These are phyloP conservation scores for Phialophora verrucosa DNA, from an alignment of 2,329 filamentous ascomycete genomes.

Conservation along the genomic window DNA sequence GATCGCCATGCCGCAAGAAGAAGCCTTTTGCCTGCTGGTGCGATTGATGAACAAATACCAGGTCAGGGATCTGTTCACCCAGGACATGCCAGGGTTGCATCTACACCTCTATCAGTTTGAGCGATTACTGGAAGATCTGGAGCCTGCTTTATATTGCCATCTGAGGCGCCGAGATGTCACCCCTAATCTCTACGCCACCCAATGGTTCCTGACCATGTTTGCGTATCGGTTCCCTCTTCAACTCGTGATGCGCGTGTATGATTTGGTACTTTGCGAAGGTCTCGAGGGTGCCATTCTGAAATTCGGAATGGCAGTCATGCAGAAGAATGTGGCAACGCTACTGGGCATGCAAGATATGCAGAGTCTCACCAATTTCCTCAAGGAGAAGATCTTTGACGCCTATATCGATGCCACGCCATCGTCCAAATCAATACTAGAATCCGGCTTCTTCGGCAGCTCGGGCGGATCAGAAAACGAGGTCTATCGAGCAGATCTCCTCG, in stretches of 20 bases:
- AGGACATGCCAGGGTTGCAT: slow-evolving; percentile 96
- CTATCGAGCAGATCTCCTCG: slow-evolving; percentile 90
- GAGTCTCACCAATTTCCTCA: slow-evolving; percentile 84
- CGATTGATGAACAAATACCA: slow-evolving; percentile 97
- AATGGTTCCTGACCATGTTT: slow-evolving; percentile 99
- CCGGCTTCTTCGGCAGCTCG: slow-evolving; percentile 94
- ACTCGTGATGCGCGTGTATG: slow-evolving; percentile 93
- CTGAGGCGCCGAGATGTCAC: slow-evolving; percentile 85
- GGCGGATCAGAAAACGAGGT: slow-evolving; percentile 91
- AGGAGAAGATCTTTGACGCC: slow-evolving; percentile 92
- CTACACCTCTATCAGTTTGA: slow-evolving; percentile 95
- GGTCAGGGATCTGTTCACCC: slow-evolving; percentile 87
- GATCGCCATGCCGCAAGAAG: slow-evolving; percentile 98
- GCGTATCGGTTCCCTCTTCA: slow-evolving; percentile 97
- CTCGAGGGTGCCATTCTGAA: slow-evolving; percentile 86
- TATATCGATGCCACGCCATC: slow-evolving; percentile 96
- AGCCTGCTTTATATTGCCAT: slow-evolving; percentile 94
- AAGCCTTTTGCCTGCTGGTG: slow-evolving; percentile 92
- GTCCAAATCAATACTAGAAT: slow-evolving; percentile 90
- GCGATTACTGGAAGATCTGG: slow-evolving; percentile 86
- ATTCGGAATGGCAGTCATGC: slow-evolving; percentile 94
- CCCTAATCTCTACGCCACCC: slow-evolving; percentile 92
- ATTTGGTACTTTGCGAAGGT: slow-evolving; percentile 91
- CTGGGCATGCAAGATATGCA: slow-evolving; percentile 90
- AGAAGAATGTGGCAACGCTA: slow-evolving; percentile 81